Base-by-base conservation (phyloP, 257 asterid genomes). In the Mitragyna speciosa region DNA sequence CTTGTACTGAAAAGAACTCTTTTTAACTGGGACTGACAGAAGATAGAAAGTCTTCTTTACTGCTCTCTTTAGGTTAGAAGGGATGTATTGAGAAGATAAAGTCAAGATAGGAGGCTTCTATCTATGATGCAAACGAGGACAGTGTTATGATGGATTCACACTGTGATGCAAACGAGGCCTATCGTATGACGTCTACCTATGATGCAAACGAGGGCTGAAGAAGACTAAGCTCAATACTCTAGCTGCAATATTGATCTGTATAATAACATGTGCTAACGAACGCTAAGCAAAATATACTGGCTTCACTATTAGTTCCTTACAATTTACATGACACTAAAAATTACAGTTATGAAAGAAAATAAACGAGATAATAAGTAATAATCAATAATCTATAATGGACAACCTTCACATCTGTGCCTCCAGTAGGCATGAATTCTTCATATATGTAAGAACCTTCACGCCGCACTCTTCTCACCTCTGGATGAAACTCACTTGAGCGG, bases 351-450 rank as follows among this genome's bases (percentile, higher is more conserved):
- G 20, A 16, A 68, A 70, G 14, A 43, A 43, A 9, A 45, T 10
- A 65, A 64, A 14, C 14, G 4, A 49, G 12, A 20, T 33, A 36
- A 72, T 16, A 16, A 12, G 11, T 48, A 7, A 49, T 16, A 52
- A 69, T n/a, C 48, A 7, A 49, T 16, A 52, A 69, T n/a, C 30
- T 7, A 52, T 3, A 66, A 36, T 20, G 48, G 67, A 69, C 36
- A 82, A 95, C 99, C 99, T 95, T 95, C 64, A 95, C 98, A 85
- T 93, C 98, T 69, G 99, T 95, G 85, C 99, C 99, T 45, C 99
- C 99, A 14, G 99, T 95, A 80, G 99, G 99, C 99, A 95, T 95
- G 88, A 95, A 95, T 88, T 95, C 99, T 89, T 95, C 99, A 2
- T 95, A 95, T 77, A 95, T 94, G 84, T 95, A 95, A 78, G 99